Evolutionary conservation across 208 protist species (phyloP).

Genomic region (Lotmaria passim): DNA sequence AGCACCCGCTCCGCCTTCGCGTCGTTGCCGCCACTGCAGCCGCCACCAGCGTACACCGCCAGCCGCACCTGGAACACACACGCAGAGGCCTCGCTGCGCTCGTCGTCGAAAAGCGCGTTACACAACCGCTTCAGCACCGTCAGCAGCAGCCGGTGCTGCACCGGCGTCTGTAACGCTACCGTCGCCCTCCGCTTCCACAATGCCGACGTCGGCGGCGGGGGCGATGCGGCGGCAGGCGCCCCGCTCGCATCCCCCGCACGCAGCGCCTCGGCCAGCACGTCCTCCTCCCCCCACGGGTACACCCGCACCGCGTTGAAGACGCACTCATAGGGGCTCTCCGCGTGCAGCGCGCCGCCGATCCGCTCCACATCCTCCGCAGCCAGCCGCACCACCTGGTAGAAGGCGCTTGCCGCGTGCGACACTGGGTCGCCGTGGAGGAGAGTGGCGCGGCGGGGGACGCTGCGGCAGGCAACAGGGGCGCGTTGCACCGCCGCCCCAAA

Average conservation of each 20-base stretch:
- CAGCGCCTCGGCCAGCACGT: background rate
- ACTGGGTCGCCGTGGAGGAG: conserved; percentile 16
- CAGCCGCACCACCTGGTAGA: conserved; percentile 17
- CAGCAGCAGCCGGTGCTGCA: conserved; percentile 16
- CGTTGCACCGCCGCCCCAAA: conserved; percentile 15
- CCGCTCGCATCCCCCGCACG: background rate
- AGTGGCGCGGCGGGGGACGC: conserved; percentile 12
- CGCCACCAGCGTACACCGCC: conserved; percentile 28
- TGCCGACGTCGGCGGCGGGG: background rate
- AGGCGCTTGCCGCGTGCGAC: conserved; percentile 1
- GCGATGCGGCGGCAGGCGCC: background rate
- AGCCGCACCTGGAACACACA: conserved; percentile 26
- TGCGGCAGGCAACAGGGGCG: background rate
- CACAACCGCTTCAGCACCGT: conserved; percentile 1
- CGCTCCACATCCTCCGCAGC: conserved; percentile 23
- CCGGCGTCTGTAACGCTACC: conserved; percentile 5
- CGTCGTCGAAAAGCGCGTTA: background rate
- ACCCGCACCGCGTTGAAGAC: conserved; percentile 18
- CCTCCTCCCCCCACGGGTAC: conserved; percentile 22
- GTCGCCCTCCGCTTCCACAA: conserved; percentile 17
- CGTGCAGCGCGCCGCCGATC: conserved; percentile 7
- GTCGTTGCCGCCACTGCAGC: background rate
- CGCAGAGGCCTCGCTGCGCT: background rate
- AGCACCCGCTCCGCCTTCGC: conserved; percentile 5
- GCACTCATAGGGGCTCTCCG: conserved; percentile 16